Evolutionary conservation across 495 filamentous ascomycete species (phyloP).

Genomic region (Hypoxylon crocopeplum): DNA sequence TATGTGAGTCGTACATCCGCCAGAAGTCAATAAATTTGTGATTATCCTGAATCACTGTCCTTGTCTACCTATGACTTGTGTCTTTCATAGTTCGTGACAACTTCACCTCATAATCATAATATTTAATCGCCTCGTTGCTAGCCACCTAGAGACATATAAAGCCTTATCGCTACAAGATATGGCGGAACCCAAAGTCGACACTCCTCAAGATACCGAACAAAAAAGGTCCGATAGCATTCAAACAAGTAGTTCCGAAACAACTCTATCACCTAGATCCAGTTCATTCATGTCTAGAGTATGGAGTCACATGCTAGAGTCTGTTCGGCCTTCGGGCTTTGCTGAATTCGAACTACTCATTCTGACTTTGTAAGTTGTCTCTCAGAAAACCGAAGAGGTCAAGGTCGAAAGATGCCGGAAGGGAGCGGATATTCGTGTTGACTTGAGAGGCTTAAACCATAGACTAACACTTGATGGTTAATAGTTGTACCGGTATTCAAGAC

Average conservation of each 20-base stretch:
- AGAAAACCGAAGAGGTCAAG: neutral
- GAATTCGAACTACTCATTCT: conserved; percentile 52
- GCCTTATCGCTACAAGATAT: conserved; percentile 1
- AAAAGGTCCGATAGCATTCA: conserved; percentile 10
- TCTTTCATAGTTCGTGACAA: neutral
- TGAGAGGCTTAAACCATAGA: neutral
- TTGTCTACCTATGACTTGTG: conserved; percentile 1
- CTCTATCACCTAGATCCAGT: conserved; percentile 1
- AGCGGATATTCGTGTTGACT: neutral
- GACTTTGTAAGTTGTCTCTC: conserved; percentile 46
- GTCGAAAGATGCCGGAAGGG: neutral
- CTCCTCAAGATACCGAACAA: conserved; percentile 8
- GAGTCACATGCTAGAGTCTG: conserved; percentile 45
- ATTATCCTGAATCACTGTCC: conserved; percentile 2
- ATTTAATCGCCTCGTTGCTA: neutral
- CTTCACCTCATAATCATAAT: neutral
- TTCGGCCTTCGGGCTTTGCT: conserved; percentile 45
- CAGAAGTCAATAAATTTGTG: conserved; percentile 24
- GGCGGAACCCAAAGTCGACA: conserved; percentile 12
- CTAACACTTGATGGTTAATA: conserved; percentile 24
- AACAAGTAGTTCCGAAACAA: conserved; percentile 1
- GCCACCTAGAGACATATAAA: neutral
- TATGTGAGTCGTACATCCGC: conserved; percentile 9
- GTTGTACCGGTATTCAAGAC: conserved; percentile 59
- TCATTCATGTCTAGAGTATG: conserved; percentile 39